These are phyloP conservation scores for Parietichytrium sp. DNA, from an alignment of 108 stramenopile genomes.

Conservation along the genomic window DNA sequence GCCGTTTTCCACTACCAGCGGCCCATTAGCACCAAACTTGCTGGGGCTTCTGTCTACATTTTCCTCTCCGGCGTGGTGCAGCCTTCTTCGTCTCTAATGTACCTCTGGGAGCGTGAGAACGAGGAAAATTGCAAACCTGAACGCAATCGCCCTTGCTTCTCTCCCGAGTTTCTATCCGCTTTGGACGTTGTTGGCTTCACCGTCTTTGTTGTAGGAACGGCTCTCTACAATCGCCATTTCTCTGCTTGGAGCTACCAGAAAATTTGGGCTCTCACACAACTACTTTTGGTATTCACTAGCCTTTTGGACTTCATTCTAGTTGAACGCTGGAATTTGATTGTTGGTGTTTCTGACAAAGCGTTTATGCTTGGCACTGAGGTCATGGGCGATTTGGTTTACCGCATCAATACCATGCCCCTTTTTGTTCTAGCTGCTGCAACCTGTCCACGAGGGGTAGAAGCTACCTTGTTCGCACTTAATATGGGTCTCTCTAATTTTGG, in stretches of 20 bases:
- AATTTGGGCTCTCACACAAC: background rate
- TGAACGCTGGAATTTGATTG: background rate
- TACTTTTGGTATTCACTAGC: background rate
- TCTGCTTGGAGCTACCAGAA: background rate
- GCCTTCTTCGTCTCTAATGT: background rate
- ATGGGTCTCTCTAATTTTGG: slow-evolving; percentile 47
- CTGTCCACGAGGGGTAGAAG: slow-evolving; percentile 39
- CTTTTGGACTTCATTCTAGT: slow-evolving; percentile 40
- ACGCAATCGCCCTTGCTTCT: background rate
- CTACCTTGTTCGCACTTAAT: slow-evolving; percentile 37
- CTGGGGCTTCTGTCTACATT: slow-evolving; percentile 5
- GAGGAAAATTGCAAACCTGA: background rate
- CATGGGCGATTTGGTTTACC: background rate
- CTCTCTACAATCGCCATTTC: slow-evolving; percentile 38
- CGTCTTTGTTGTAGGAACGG: slow-evolving; percentile 4
- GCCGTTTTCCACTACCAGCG: background rate
- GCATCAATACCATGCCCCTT: slow-evolving; percentile 13
- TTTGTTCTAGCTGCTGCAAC: slow-evolving; percentile 40
- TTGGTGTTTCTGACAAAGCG: slow-evolving; percentile 8
- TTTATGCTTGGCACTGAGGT: slow-evolving; percentile 25
- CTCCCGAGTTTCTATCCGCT: background rate
- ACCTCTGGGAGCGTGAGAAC: background rate
- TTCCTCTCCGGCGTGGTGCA: background rate
- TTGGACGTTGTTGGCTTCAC: background rate
- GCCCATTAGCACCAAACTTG: background rate